Evolutionary conservation across 2,329 filamentous ascomycete species (phyloP).

Genomic region (Cadophora sp.): DNA sequence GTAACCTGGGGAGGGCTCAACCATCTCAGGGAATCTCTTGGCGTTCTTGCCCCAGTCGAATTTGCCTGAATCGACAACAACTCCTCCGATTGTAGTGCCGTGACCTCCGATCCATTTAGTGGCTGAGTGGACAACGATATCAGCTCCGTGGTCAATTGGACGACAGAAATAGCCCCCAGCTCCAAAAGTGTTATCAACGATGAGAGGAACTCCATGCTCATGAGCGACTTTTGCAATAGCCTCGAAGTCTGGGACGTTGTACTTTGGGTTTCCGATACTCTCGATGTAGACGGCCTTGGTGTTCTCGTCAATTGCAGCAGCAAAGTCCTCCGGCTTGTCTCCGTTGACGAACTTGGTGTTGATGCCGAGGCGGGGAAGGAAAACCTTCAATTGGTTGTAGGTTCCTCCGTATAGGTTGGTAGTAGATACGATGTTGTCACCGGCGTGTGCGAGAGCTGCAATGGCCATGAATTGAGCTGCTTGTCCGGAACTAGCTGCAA

Average conservation of each 20-base stretch:
- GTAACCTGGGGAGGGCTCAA: constrained; percentile 87
- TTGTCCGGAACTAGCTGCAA: constrained; percentile 86
- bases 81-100: constrained; percentile 87
- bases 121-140: constrained; percentile 92
- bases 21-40: constrained; percentile 89
- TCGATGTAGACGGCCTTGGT: constrained; percentile 94
- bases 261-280: constrained; percentile 87
- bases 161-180: constrained; percentile 88
- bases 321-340: constrained; percentile 80
- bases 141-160: constrained; percentile 88
- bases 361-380: constrained; percentile 86
- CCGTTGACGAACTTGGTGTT: constrained; percentile 85
- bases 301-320: constrained; percentile 84
- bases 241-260: constrained; percentile 92
- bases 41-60: constrained; percentile 92
- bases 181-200: constrained; percentile 92
- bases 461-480: constrained; percentile 93
- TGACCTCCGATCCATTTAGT: constrained; percentile 98
- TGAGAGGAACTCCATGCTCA: constrained; percentile 63
- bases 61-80: constrained; percentile 87
- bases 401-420: constrained; percentile 93
- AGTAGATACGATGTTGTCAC: constrained; percentile 93
- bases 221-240: constrained; percentile 83
- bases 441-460: constrained; percentile 80
- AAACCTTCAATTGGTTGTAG: constrained; percentile 96